Percentiles rank a stretch among this genome's conserved stretches.
phyloP scores from a whole-genome alignment of 495 filamentous ascomycete genomes.

The Penicillium paradoxum region DNA sequence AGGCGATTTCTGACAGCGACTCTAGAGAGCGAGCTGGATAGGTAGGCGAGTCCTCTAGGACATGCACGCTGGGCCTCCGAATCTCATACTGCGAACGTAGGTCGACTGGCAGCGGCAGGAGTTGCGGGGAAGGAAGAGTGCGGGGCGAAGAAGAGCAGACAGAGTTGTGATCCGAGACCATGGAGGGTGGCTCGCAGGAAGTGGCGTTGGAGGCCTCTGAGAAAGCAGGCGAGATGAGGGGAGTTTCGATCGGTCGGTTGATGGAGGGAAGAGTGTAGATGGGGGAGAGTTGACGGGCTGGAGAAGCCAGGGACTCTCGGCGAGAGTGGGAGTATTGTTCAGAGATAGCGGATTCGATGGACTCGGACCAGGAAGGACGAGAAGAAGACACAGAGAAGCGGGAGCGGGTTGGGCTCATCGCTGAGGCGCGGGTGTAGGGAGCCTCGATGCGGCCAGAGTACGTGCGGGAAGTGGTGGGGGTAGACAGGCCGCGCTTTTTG shows the following conservation, averaged over 20 bases:
- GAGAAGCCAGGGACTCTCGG: slow-evolving; percentile 27
- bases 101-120: slow-evolving; percentile 37
- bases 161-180: slow-evolving; percentile 66
- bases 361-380: slow-evolving; percentile 31
- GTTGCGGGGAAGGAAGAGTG: slow-evolving; percentile 40
- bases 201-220: slow-evolving; percentile 56
- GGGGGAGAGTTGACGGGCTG: slow-evolving; percentile 39
- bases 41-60: slow-evolving; percentile 29
- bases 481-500: slow-evolving; percentile 44
- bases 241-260: slow-evolving; percentile 51
- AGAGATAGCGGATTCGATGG: slow-evolving; percentile 10
- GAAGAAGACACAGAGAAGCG: slow-evolving; percentile 29
- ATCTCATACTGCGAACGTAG: slow-evolving; percentile 31
- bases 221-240: slow-evolving; percentile 66
- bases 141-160: slow-evolving; percentile 54
- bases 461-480: slow-evolving; percentile 34
- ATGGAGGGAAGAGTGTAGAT: slow-evolving; percentile 42
- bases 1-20: slow-evolving; percentile 27
- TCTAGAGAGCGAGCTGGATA: slow-evolving; percentile 24
- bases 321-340: slow-evolving; percentile 21
- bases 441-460: slow-evolving; percentile 40
- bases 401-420: slow-evolving; percentile 30
- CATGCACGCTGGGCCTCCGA: slow-evolving; percentile 27
- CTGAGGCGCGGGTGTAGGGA: slow-evolving; percentile 37
- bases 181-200: slow-evolving; percentile 62